Conservation (phyloP, 352 stramenopile genomes). For the Phytophthora palmivora region DNA sequence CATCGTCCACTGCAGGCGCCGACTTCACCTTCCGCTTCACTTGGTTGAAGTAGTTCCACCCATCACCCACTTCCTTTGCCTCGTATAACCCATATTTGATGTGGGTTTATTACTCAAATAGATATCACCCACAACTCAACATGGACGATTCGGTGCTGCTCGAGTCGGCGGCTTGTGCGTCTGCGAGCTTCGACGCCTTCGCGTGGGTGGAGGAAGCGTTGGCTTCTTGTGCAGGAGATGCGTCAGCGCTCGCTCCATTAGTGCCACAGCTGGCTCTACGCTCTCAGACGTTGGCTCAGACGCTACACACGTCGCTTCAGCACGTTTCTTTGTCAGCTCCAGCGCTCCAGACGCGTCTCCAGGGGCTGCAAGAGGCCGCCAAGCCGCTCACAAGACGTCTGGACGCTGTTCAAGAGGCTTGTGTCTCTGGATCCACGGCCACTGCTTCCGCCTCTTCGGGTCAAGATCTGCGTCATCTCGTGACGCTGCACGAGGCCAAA, state of each 20-base stretch:
- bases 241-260: slow-evolving; percentile 44
- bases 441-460: not conserved
- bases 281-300: slow-evolving; percentile 63
- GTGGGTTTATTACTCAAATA: not conserved
- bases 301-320: slow-evolving; percentile 66
- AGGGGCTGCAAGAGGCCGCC: slow-evolving; percentile 51
- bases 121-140: not conserved
- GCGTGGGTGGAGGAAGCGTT: slow-evolving; percentile 77
- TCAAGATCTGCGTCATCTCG: slow-evolving; percentile 58
- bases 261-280: slow-evolving; percentile 69
- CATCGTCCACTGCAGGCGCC: not conserved
- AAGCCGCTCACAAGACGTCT: slow-evolving; percentile 52
- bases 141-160: slow-evolving; percentile 38
- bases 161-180: slow-evolving; percentile 54
- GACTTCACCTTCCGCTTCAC: not conserved
- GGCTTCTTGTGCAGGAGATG: slow-evolving; percentile 37
- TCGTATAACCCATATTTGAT: not conserved
- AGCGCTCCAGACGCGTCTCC: slow-evolving; percentile 62
- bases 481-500: slow-evolving; percentile 77
- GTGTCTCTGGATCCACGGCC: slow-evolving; percentile 15
- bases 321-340: slow-evolving; percentile 59
- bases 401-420: slow-evolving; percentile 46
- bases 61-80: too few species aligned
- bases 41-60: not conserved
- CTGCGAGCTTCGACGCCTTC: slow-evolving; percentile 68